These are phyloP conservation scores for Linanthus parryae DNA, from an alignment of 148 eudicot species.

Conservation along the genomic window DNA sequence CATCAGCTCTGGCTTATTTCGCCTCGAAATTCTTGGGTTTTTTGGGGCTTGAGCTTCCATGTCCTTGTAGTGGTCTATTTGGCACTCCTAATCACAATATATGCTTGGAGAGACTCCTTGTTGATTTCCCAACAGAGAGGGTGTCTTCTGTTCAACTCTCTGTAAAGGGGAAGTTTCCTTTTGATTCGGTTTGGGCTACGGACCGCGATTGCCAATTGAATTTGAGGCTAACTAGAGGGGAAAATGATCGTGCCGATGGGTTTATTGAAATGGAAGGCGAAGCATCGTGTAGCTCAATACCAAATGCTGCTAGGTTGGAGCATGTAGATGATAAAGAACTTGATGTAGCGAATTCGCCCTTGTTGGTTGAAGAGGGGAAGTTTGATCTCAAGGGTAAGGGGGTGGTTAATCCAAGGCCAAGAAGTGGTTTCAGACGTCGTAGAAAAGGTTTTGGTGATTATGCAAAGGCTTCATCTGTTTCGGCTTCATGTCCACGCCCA, in stretches of 20 bases:
- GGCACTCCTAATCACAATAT: slow-evolving; percentile 25
- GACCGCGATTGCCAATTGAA: slow-evolving; percentile 29
- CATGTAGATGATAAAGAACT: slow-evolving; percentile 8
- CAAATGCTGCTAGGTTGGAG: slow-evolving; percentile 29
- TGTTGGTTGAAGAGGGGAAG: slow-evolving; percentile 15
- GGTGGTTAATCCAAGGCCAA: slow-evolving; percentile 32
- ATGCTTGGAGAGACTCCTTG: slow-evolving; percentile 43
- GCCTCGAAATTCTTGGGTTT: slow-evolving; percentile 50
- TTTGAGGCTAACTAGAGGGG: slow-evolving; percentile 32
- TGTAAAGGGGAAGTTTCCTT: slow-evolving; percentile 57
- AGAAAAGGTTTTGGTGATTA: slow-evolving; percentile 31
- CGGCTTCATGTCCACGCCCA: slow-evolving; percentile 23
- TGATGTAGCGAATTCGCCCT: background rate
- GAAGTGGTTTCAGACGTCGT: slow-evolving; percentile 39
- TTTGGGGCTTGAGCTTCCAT: slow-evolving; percentile 64
- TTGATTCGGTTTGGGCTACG: slow-evolving; percentile 31
- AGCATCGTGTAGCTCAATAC: slow-evolving; percentile 55
- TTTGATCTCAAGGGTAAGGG: slow-evolving; percentile 56
- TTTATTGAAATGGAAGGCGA: slow-evolving; percentile 52
- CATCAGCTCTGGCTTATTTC: slow-evolving; percentile 56
- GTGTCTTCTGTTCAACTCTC: slow-evolving; percentile 52
- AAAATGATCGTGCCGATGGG: slow-evolving; percentile 20
- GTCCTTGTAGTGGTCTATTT: slow-evolving; percentile 59
- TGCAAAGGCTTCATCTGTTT: slow-evolving; percentile 28
- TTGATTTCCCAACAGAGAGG: slow-evolving; percentile 50